phyloP scores from a whole-genome alignment of 73 alveolate species.

The Blepharisma stoltei region DNA sequence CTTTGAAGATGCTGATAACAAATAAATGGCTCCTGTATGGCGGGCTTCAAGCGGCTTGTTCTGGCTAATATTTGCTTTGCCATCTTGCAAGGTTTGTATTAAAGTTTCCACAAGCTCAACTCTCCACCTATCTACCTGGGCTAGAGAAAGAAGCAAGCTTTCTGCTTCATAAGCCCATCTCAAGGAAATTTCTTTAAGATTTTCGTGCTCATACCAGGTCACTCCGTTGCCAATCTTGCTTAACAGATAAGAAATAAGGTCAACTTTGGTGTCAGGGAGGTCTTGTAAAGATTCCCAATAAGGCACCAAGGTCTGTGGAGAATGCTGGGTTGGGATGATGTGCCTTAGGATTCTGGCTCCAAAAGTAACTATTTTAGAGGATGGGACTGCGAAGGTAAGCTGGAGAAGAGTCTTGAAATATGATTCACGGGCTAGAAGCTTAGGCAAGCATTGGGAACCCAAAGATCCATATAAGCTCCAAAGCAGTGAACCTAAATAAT shows the following conservation, averaged over 20 bases:
- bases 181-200: background rate
- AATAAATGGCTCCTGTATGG: constrained; percentile 21
- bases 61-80: background rate
- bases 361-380: constrained; percentile 11
- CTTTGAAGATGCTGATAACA: background rate
- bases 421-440: background rate
- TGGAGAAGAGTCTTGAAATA: background rate
- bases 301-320: constrained; percentile 19
- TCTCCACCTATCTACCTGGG: background rate
- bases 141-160: constrained; percentile 16
- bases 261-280: no score
- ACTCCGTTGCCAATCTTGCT: background rate
- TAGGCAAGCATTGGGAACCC: background rate
- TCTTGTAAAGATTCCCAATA: background rate
- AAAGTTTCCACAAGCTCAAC: background rate
- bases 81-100: background rate
- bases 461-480: constrained; percentile 6
- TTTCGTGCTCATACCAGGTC: background rate
- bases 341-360: background rate
- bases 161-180: constrained; percentile 11
- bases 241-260: background rate
- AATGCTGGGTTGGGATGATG: background rate
- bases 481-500: background rate
- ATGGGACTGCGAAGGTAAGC: background rate
- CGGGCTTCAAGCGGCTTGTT: background rate